A percentile compares a stretch with the other conserved stretches of the same genome.
Evolutionary conservation across 2,329 filamentous ascomycete species (phyloP).

Genomic region (Hypoxylon sp.): DNA sequence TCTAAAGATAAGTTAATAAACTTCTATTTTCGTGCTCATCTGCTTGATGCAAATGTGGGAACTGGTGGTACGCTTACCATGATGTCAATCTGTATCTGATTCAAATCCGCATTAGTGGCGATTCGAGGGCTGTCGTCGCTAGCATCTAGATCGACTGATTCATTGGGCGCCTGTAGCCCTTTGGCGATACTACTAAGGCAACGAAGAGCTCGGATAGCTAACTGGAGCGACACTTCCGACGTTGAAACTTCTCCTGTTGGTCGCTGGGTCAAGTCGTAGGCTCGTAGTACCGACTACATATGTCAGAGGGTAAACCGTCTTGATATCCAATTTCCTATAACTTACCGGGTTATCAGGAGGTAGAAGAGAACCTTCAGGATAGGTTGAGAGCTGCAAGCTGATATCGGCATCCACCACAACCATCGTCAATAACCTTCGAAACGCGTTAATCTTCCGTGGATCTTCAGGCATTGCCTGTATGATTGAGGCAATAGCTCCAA

Average conservation of each 20-base stretch:
- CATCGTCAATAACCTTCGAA: conserved; percentile 70
- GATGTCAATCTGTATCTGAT: conserved; percentile 61
- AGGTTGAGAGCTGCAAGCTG: conserved; percentile 54
- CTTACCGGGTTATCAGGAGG: conserved; percentile 47
- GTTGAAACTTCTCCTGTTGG: conserved; percentile 43
- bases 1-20: conserved; percentile 40
- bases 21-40: conserved; percentile 57
- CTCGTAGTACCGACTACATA: conserved; percentile 46
- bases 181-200: conserved; percentile 79
- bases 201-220: conserved; percentile 69
- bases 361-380: conserved; percentile 44
- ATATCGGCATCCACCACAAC: conserved; percentile 72
- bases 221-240: conserved; percentile 62
- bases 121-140: conserved; percentile 50
- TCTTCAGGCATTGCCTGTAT: conserved; percentile 77
- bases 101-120: conserved; percentile 33
- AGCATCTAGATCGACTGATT: conserved; percentile 76
- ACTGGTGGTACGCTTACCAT: conserved; percentile 55
- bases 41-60: not conserved
- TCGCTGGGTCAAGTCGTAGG: conserved; percentile 48
- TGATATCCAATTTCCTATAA: conserved; percentile 42
- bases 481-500: conserved; percentile 80
- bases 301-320: conserved; percentile 39
- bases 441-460: conserved; percentile 63
- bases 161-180: conserved; percentile 76